phyloP scores from a whole-genome alignment of 768 basidiomycete species.

The Trametes meyenii region DNA sequence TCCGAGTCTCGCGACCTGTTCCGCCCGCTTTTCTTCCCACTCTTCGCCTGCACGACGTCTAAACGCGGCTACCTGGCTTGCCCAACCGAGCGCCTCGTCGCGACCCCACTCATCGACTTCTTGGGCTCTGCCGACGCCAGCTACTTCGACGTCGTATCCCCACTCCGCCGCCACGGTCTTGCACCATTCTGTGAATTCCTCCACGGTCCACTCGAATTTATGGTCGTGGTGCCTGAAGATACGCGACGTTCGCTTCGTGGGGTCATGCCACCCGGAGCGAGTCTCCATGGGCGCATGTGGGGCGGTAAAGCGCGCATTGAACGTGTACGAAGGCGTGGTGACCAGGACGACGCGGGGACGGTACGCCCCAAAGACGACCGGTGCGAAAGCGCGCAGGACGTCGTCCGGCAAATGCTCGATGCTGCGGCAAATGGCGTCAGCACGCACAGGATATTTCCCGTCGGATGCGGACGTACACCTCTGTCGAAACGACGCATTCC shows the following conservation, averaged over 20 bases:
- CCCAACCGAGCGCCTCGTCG: constrained; percentile 63
- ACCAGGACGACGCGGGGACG: constrained; percentile 72
- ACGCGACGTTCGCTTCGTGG: constrained; percentile 72
- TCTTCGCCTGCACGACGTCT: constrained; percentile 43
- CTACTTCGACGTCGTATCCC: constrained; percentile 69
- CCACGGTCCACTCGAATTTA: constrained; percentile 85
- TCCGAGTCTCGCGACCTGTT: constrained; percentile 32
- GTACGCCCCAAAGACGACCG: constrained; percentile 76
- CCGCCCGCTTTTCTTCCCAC: constrained; percentile 32
- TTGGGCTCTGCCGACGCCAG: constrained; percentile 58
- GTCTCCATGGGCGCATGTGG: constrained; percentile 46
- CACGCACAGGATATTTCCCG: background rate
- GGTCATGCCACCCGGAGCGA: constrained; percentile 62
- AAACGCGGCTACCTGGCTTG: constrained; percentile 70
- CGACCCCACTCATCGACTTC: constrained; percentile 75
- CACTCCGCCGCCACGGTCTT: constrained; percentile 55
- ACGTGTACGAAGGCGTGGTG: constrained; percentile 86
- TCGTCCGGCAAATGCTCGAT: constrained; percentile 76
- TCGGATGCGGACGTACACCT: constrained; percentile 62
- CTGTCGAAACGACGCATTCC: constrained; percentile 76
- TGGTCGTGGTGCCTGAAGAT: constrained; percentile 84
- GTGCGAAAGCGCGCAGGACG: constrained; percentile 64
- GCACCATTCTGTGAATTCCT: constrained; percentile 75
- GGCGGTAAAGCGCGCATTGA: constrained; percentile 73
- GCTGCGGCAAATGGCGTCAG: constrained; percentile 41